A percentile compares a stretch with the other conserved stretches of the same genome.
phyloP scores from a whole-genome alignment of 2,329 filamentous ascomycete species.

The Hypomyces perniciosus region DNA sequence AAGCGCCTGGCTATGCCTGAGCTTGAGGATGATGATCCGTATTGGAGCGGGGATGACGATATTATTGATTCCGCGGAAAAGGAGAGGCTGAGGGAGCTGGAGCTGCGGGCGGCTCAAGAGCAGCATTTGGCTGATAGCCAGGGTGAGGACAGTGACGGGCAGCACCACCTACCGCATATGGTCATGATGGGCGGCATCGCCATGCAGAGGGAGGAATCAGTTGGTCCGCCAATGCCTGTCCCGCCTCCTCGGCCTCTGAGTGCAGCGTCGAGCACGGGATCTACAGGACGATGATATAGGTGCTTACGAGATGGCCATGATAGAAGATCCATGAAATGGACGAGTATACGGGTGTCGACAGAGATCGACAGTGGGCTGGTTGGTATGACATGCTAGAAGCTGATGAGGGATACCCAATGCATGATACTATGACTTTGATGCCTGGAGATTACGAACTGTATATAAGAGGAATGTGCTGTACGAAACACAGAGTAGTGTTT shows the following conservation, averaged over 20 bases:
- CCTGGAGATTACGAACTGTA: conserved; percentile 15
- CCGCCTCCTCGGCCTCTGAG: conserved; percentile 32
- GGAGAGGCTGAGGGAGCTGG: conserved; percentile 45
- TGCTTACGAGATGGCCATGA: background rate
- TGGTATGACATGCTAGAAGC: background rate
- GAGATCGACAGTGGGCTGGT: background rate
- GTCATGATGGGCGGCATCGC: conserved; percentile 32
- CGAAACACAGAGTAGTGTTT: no score
- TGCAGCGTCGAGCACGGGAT: conserved; percentile 38
- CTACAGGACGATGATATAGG: conserved; percentile 31
- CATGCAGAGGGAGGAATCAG: conserved; percentile 33
- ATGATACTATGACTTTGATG: conserved; percentile 18
- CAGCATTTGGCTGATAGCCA: conserved; percentile 27
- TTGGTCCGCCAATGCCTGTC: conserved; percentile 21
- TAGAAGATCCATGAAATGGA: background rate
- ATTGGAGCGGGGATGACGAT: conserved; percentile 61
- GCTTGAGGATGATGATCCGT: conserved; percentile 52
- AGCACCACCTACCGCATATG: conserved; percentile 18
- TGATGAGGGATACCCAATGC: background rate
- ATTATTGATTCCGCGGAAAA: conserved; percentile 57
- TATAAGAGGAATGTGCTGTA: background rate
- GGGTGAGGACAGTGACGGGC: conserved; percentile 30
- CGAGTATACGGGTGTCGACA: background rate
- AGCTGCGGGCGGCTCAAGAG: conserved; percentile 38
- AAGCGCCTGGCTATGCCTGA: conserved; percentile 60